Base-by-base conservation (phyloP, 805 yeast genomes). In the Candida saitoana region DNA sequence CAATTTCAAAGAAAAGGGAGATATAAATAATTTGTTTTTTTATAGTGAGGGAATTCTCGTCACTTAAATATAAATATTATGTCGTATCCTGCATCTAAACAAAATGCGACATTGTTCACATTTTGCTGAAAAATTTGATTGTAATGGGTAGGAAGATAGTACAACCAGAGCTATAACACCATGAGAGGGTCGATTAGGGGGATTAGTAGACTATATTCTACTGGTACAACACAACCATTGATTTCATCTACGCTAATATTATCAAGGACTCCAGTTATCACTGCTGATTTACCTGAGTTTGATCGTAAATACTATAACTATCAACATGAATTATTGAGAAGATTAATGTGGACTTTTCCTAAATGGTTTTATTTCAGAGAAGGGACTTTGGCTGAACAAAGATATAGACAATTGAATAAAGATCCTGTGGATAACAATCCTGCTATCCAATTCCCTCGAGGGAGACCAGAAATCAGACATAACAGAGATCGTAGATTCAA, bases 261-360 rank as follows among this genome's bases (percentile, higher is more conserved):
- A 35, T 80, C 93, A 33, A 76, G 99, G 64, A 74, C 73, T 31
- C 99, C 99, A 20, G 73, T 93, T 29, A 79, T 93, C 36, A 87
- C 96, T 2, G 83, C 86, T 8, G 91, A 86, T 46, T 67, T 82
- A 41, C 71, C 83, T 7, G 77, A 71, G 43, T 84, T 91, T 52
- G 96, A 88, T 53, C 56, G 69, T 45, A 80, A 80, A 39, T 93
- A 83, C 63, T 87, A 84, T 59, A 70, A 79, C 41, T 93, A 93
- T 61, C 96, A 90, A 63, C 77, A 80, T 39, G 95, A 87, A 60
- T 73, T 93, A 42, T 90, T 89, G 71, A 82, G 82, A 57, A 77
- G 98, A 54, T 73, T 93, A 51, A 89, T 90, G 96, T 89, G 96
- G 96, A 89, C 98, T 0, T 93, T 93, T 63, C 98, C 99, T 4